Evolutionary conservation across 371 early-diverging fungal species (phyloP).

Genomic region (Rhizopus microsporus): DNA sequence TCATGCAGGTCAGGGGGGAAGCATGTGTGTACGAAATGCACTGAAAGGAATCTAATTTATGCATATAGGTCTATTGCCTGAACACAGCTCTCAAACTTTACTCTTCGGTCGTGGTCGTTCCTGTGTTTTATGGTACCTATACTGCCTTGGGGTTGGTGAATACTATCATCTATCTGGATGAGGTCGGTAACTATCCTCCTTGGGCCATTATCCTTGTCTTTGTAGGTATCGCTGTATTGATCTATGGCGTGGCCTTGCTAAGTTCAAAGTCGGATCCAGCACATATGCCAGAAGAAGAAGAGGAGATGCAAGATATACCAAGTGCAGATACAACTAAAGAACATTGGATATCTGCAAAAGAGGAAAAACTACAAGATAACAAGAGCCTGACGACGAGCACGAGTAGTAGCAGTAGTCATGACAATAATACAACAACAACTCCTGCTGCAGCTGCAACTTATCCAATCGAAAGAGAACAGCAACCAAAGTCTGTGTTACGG

Average conservation of each 20-base stretch:
- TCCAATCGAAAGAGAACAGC: neutral
- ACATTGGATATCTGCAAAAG: slow-evolving; percentile 34
- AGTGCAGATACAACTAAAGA: slow-evolving; percentile 2
- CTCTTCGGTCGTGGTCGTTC: slow-evolving; percentile 68
- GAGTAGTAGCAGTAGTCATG: neutral
- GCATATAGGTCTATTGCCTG: slow-evolving; percentile 61
- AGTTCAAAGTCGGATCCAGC: slow-evolving; percentile 59
- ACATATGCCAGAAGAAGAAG: slow-evolving; percentile 24
- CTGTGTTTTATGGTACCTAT: slow-evolving; percentile 72
- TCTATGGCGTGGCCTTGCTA: slow-evolving; percentile 58
- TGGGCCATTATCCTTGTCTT: slow-evolving; percentile 63
- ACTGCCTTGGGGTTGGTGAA: slow-evolving; percentile 67
- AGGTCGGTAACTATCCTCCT: slow-evolving; percentile 56
- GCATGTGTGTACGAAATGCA: neutral
- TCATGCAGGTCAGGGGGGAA: slow-evolving; percentile 55
- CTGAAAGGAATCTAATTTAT: neutral
- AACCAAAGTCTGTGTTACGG: no score
- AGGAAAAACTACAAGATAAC: slow-evolving; percentile 27
- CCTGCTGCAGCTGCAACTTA: neutral
- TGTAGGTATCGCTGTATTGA: slow-evolving; percentile 57
- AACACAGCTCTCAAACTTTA: slow-evolving; percentile 68
- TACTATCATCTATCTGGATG: slow-evolving; percentile 65
- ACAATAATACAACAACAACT: neutral
- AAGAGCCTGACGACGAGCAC: neutral
- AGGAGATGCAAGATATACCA: slow-evolving; percentile 14